phyloP scores from a whole-genome alignment of 345 rosid genomes.

The Salix udensis region DNA sequence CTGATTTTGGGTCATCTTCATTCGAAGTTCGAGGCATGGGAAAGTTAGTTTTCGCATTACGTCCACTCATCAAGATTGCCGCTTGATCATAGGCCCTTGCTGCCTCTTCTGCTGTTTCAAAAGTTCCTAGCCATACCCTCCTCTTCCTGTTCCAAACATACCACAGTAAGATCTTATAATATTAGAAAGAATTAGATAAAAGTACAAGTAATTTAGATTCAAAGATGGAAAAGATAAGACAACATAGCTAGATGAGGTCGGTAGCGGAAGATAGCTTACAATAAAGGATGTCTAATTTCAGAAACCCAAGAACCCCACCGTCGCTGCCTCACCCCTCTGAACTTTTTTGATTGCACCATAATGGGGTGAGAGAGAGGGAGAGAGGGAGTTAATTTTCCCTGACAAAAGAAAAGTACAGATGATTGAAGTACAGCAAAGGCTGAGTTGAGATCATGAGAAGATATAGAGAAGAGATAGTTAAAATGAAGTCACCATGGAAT shows the following conservation, averaged over 20 bases:
- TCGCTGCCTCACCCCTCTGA: conserved; percentile 31
- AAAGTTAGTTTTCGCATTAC: conserved; percentile 42
- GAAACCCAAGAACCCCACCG: conserved; percentile 37
- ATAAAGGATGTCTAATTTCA: conserved; percentile 29
- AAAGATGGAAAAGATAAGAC: background rate
- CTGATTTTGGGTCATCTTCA: conserved; percentile 4
- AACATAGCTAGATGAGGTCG: background rate
- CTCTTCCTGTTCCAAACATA: conserved; percentile 25
- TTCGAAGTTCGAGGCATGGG: conserved; percentile 19
- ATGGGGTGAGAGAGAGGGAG: background rate
- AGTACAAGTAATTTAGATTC: background rate
- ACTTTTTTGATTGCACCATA: conserved; percentile 32
- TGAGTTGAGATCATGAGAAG: background rate
- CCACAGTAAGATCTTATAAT: background rate
- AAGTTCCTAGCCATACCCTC: conserved; percentile 47
- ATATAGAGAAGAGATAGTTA: background rate
- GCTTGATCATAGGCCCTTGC: conserved; percentile 42
- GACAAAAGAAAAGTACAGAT: background rate
- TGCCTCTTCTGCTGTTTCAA: conserved; percentile 36
- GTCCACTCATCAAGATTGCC: conserved; percentile 38
- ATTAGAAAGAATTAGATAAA: background rate
- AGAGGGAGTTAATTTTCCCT: background rate
- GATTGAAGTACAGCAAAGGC: background rate
- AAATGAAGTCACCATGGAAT: too few species aligned
- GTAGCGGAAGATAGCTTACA: conserved; percentile 5